These are phyloP conservation scores for Tricholoma bakamatsutake DNA, from an alignment of 768 basidiomycete genomes.

Conservation along the genomic window DNA sequence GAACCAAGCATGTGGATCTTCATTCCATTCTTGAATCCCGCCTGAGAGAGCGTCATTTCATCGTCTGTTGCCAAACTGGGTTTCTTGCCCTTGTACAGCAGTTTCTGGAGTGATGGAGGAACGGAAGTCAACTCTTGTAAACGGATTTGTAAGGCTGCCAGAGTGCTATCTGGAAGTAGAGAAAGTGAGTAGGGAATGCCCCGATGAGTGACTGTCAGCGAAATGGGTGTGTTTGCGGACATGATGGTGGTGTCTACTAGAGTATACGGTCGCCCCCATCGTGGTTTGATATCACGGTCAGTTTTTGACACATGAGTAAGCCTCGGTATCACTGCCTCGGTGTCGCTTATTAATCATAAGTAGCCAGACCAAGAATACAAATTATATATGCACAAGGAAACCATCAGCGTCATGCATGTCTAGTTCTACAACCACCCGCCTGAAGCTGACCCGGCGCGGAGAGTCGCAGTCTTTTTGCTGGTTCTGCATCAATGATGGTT, in stretches of 20 bases:
- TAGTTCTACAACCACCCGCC: background rate
- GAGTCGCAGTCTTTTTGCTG: background rate
- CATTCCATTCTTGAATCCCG: constrained; percentile 56
- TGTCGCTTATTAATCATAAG: background rate
- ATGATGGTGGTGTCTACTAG: constrained; percentile 4
- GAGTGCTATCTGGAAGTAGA: constrained; percentile 41
- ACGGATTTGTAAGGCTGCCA: constrained; percentile 43
- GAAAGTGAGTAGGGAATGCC: constrained; percentile 44
- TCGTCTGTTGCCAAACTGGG: constrained; percentile 23
- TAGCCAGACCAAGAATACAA: no score
- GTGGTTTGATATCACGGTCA: background rate
- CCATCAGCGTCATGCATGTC: background rate
- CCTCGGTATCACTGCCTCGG: background rate
- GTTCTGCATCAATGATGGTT: background rate
- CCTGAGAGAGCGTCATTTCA: constrained; percentile 28
- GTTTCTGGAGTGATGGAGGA: constrained; percentile 61
- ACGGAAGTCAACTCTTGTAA: constrained; percentile 64
- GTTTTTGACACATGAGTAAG: background rate
- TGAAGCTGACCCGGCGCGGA: background rate
- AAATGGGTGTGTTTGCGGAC: constrained; percentile 10
- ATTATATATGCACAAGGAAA: background rate
- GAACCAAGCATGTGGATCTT: constrained; percentile 71
- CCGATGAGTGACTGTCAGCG: constrained; percentile 37
- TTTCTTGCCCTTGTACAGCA: constrained; percentile 67
- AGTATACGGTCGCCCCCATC: background rate